phyloP scores from a whole-genome alignment of 2,329 filamentous ascomycete species.

The Torrubiella hemipterigena region DNA sequence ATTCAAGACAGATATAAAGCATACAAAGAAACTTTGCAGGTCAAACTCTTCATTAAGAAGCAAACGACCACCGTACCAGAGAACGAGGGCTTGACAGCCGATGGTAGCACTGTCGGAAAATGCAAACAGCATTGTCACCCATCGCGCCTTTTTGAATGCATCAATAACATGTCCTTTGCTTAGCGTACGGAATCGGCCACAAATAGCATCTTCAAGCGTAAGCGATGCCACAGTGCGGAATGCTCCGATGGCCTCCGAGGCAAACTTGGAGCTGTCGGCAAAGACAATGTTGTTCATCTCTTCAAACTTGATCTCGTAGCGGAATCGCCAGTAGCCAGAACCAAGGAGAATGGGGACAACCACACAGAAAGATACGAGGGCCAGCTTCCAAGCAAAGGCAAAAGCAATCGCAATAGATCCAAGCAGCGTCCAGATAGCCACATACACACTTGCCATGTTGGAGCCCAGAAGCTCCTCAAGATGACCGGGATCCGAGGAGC shows the following conservation, averaged over 20 bases:
- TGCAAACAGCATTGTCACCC: conserved; percentile 53
- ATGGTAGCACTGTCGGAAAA: conserved; percentile 57
- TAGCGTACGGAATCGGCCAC: conserved; percentile 47
- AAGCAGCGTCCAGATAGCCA: conserved; percentile 52
- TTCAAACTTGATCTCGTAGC: conserved; percentile 55
- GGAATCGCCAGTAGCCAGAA: conserved; percentile 38
- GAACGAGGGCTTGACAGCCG: conserved; percentile 49
- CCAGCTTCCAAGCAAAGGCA: conserved; percentile 65
- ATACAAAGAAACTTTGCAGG: conserved; percentile 37
- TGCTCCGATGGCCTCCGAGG: conserved; percentile 60
- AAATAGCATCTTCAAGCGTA: conserved; percentile 56
- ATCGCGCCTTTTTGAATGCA: conserved; percentile 50
- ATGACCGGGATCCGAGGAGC: conserved; percentile 44
- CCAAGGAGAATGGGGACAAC: conserved; percentile 37
- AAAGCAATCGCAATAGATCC: conserved; percentile 58
- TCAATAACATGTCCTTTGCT: conserved; percentile 44
- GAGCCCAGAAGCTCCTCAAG: conserved; percentile 50
- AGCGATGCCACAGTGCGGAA: conserved; percentile 62
- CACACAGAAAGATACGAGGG: conserved; percentile 53
- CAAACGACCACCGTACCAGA: conserved; percentile 55
- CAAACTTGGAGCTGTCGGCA: conserved; percentile 62
- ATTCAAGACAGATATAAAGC: conserved; percentile 55
- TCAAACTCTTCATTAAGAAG: conserved; percentile 37
- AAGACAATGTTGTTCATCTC: conserved; percentile 58
- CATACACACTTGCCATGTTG: conserved; percentile 50